Evolutionary conservation across 1,284 basidiomycete genomes (phyloP), one percentile per base, ranked within the genome.

Genomic region (Cryptococcus amylolentus): DNA sequence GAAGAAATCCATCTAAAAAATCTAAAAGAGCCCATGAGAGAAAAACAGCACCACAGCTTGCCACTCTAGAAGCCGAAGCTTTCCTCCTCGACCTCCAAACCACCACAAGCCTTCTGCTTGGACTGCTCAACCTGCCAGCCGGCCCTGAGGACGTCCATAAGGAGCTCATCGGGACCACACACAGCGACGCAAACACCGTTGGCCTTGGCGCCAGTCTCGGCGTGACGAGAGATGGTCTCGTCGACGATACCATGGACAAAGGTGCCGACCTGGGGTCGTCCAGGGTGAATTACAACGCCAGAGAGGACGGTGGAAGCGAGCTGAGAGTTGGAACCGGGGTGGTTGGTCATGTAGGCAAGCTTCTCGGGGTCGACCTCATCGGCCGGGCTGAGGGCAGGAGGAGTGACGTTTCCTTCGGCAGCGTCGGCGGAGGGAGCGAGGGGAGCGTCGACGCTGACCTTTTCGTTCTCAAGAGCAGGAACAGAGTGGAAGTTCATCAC

Each of bases 1-100:
- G 31, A 35, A 35, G 31, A 10, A 35, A 35, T 35, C 39, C 39
- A 42, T 42, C 40, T 20, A 42, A 13, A n/a, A 35, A 35, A 35
- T 35, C 31, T 35, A 35, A 35, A 35, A 35, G 23, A 23, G 23
- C 10, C 31, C 10, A 35, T 35, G 10, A 35, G 31, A 23, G 31
- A 35, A 10, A 6, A 35, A 35, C 6, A 35, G 31, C 31, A 46
- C 20, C 26, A 46, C 23, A 20, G 23, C 13, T 20, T 46, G 26
- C 47, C 38, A 37, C 28, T 49, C 42, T 43, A 76, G 51, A 70
- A 68, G 13, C 70, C 70, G 53, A 76, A 77, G 48, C 61, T 57
- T 59, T 76, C 75, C 42, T 70, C 63, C 56, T 72, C 67, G 50
- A 76, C 64, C 52, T 76, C 74, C 26, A 76, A 50, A 1, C 73